Evolutionary conservation across 495 filamentous ascomycete species (phyloP).

Genomic region (Polyplosphaeria fusca): DNA sequence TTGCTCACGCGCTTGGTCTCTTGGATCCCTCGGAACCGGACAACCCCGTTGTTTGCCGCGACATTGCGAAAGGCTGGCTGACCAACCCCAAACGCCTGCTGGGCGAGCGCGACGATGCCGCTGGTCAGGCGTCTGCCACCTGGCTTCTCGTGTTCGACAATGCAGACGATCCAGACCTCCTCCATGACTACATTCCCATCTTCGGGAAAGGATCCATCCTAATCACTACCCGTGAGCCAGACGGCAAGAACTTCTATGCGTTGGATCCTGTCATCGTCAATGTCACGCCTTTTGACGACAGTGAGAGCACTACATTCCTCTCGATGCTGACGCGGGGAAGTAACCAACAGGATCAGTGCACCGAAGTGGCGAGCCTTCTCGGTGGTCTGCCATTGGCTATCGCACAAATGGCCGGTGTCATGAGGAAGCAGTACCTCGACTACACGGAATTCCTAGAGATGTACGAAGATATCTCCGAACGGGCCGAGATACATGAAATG

Average conservation of each 20-base stretch:
- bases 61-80: constrained; percentile 9
- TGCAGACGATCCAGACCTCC: constrained; percentile 4
- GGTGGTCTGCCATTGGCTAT: constrained; percentile 45
- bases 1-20: not conserved
- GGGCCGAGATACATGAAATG: not conserved
- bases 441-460: not conserved
- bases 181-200: constrained; percentile 21
- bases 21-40: not conserved
- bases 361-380: constrained; percentile 28
- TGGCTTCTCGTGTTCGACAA: constrained; percentile 25
- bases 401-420: constrained; percentile 45
- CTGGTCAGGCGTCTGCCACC: constrained; percentile 2
- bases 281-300: not conserved
- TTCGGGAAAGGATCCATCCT: constrained; percentile 16
- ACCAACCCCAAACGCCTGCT: constrained; percentile 2
- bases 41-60: constrained; percentile 8
- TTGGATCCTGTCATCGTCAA: not conserved
- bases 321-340: not conserved
- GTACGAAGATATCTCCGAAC: not conserved
- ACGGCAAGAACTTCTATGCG: not conserved
- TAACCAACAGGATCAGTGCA: not conserved
- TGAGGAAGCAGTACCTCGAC: constrained; percentile 6
- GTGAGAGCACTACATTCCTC: not conserved
- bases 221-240: constrained; percentile 19
- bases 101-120: not conserved